These are phyloP conservation scores for Dipteronia dyeriana DNA, from an alignment of 345 rosid species.

Conservation along the genomic window DNA sequence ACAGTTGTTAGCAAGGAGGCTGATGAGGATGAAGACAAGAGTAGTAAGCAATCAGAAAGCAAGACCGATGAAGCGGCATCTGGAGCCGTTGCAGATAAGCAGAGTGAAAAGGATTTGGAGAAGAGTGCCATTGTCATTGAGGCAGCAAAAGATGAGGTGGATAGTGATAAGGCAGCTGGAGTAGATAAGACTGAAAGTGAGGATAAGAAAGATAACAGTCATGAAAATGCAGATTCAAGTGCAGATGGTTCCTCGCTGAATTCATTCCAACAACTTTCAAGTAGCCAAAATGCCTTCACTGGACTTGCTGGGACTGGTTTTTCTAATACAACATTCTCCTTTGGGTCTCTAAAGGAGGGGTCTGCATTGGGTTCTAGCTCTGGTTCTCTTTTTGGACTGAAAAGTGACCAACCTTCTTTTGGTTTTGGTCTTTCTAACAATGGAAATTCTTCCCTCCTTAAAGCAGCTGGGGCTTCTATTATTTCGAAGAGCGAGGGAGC, in stretches of 20 bases:
- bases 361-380: slow-evolving; percentile 40
- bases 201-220: slow-evolving; percentile 35
- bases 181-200: slow-evolving; percentile 36
- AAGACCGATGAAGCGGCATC: slow-evolving; percentile 28
- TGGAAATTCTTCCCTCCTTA: slow-evolving; percentile 65
- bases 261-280: slow-evolving; percentile 95
- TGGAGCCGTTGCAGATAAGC: slow-evolving; percentile 30
- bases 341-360: slow-evolving; percentile 60
- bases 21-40: slow-evolving; percentile 24
- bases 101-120: slow-evolving; percentile 30
- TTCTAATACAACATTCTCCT: slow-evolving; percentile 68
- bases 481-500: slow-evolving; percentile 63
- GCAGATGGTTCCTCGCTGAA: slow-evolving; percentile 55
- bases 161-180: slow-evolving; percentile 36
- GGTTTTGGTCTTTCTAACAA: slow-evolving; percentile 57
- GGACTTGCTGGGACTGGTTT: slow-evolving; percentile 93
- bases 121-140: slow-evolving; percentile 33
- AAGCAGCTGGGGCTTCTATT: slow-evolving; percentile 45
- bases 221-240: slow-evolving; percentile 41
- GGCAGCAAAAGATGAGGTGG: slow-evolving; percentile 38
- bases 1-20: slow-evolving; percentile 17
- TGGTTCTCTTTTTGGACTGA: slow-evolving; percentile 48
- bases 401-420: slow-evolving; percentile 32
- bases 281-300: slow-evolving; percentile 87
- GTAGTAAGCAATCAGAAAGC: slow-evolving; percentile 25